phyloP scores from a whole-genome alignment of 805 yeast genomes.

The Sugiyamaella lignohabitans region DNA sequence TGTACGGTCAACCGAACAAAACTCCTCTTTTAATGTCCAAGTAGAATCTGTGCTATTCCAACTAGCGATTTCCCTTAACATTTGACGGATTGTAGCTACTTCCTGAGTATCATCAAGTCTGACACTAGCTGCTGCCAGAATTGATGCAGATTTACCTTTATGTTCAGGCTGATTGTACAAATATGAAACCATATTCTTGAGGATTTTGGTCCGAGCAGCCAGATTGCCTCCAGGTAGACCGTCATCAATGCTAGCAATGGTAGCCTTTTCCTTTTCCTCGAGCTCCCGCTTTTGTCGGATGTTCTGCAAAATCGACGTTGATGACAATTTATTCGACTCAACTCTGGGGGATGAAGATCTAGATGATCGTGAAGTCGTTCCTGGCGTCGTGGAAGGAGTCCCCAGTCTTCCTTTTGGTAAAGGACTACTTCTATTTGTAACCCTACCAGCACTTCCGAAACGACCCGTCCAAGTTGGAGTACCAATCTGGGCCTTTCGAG shows the following conservation, averaged over 20 bases:
- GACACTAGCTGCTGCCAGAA: constrained; percentile 36
- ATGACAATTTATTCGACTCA: constrained; percentile 22
- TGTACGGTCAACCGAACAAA: too few relatives aligned
- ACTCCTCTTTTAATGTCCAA: constrained; percentile 59
- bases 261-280: constrained; percentile 22
- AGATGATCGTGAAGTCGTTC: background rate
- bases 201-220: constrained; percentile 19
- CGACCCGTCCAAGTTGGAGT: constrained; percentile 96
- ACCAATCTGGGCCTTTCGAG: constrained; percentile 51
- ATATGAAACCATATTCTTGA: constrained; percentile 37
- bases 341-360: constrained; percentile 5
- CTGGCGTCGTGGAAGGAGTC: background rate
- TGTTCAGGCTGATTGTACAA: constrained; percentile 33
- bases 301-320: constrained; percentile 44
- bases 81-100: constrained; percentile 55
- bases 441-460: constrained; percentile 76
- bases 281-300: constrained; percentile 41
- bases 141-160: constrained; percentile 45
- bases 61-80: constrained; percentile 58
- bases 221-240: constrained; percentile 4
- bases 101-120: constrained; percentile 45
- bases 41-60: constrained; percentile 58
- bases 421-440: constrained; percentile 24
- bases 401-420: background rate
- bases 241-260: constrained; percentile 1